Evolutionary conservation across 805 yeast genomes (phyloP).

Genomic region (Candida yuanshanica): DNA sequence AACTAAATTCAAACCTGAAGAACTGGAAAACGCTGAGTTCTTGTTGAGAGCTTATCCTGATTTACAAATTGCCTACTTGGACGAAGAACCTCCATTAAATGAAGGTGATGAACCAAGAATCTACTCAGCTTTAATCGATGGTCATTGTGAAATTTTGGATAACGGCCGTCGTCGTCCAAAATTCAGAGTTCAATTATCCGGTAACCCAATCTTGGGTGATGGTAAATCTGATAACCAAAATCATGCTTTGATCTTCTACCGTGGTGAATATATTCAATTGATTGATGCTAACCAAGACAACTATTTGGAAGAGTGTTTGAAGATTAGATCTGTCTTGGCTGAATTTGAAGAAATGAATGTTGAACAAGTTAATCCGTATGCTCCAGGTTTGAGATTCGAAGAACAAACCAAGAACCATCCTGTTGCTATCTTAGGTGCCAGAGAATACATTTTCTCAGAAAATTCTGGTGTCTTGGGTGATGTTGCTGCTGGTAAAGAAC

Average conservation of each 20-base stretch:
- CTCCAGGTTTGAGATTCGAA: slow-evolving; percentile 56
- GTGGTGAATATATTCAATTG: slow-evolving; percentile 83
- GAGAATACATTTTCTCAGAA: slow-evolving; percentile 84
- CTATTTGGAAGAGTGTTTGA: slow-evolving; percentile 78
- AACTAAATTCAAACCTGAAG: slow-evolving; percentile 64
- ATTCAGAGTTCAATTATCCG: slow-evolving; percentile 72
- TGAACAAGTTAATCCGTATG: slow-evolving; percentile 78
- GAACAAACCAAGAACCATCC: slow-evolving; percentile 50
- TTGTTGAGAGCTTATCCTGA: slow-evolving; percentile 81
- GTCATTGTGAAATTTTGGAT: slow-evolving; percentile 67
- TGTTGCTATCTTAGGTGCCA: slow-evolving; percentile 82
- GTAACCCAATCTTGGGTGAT: slow-evolving; percentile 83
- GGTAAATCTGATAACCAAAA: slow-evolving; percentile 87
- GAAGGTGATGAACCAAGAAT: slow-evolving; percentile 68
- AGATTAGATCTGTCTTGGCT: slow-evolving; percentile 74
- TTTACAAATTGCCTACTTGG: slow-evolving; percentile 86
- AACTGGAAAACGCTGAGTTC: slow-evolving; percentile 74
- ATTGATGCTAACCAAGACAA: slow-evolving; percentile 87
- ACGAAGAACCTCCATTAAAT: slow-evolving; percentile 78
- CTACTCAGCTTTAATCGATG: slow-evolving; percentile 75
- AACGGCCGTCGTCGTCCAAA: slow-evolving; percentile 73
- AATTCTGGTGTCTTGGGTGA: slow-evolving; percentile 83
- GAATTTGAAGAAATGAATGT: slow-evolving; percentile 76
- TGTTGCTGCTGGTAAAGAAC: slow-evolving; percentile 89
- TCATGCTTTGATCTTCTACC: slow-evolving; percentile 69